Percentiles rank a stretch among this genome's conserved stretches.
Evolutionary conservation across 495 filamentous ascomycete genomes (phyloP).

Genomic region (Margaritispora aquatica): DNA sequence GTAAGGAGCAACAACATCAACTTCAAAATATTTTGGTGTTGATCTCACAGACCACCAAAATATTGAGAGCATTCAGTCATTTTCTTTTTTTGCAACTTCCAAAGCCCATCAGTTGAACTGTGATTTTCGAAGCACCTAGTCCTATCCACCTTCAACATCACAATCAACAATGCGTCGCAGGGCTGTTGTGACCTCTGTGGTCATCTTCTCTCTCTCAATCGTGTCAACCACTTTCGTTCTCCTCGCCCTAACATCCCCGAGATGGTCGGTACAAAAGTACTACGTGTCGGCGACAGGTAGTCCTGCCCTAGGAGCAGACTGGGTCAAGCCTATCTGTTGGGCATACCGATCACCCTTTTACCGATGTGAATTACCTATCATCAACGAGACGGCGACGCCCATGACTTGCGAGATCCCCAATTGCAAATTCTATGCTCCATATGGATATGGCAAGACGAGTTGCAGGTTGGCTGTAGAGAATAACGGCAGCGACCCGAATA

Average conservation of each 20-base stretch:
- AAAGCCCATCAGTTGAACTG: not conserved
- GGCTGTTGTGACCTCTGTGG: not conserved
- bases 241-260: not conserved
- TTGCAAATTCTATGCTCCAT: not conserved
- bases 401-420: not conserved
- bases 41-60: not conserved
- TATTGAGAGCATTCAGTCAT: not conserved
- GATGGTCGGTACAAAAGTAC: not conserved
- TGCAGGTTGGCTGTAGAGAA: slow-evolving; percentile 1
- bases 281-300: not conserved
- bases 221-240: not conserved
- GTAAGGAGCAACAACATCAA: not conserved
- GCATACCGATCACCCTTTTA: slow-evolving; percentile 1
- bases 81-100: not conserved
- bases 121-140: not conserved
- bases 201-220: not conserved
- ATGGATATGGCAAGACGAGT: not conserved
- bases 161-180: not conserved
- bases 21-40: not conserved
- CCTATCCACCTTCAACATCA: not conserved
- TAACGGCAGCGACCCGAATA: not conserved
- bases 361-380: not conserved
- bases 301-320: not conserved
- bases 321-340: not conserved
- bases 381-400: not conserved